These are phyloP conservation scores for Mucor sp. DNA, from an alignment of 371 early-diverging fungal genomes.

Conservation along the genomic window DNA sequence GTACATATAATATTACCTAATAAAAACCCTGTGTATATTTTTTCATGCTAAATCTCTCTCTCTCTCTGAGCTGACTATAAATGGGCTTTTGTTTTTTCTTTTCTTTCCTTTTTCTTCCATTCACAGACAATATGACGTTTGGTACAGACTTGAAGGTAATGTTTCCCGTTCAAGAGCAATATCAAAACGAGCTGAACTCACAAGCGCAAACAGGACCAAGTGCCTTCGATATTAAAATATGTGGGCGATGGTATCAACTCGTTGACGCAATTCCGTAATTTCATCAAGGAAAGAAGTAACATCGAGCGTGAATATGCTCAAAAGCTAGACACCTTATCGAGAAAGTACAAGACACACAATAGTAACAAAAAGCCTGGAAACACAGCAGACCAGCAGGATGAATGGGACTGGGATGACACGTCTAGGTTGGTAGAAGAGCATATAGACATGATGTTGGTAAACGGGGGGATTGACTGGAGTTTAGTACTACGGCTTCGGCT, in stretches of 20 bases:
- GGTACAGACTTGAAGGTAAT: conserved; percentile 23
- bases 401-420: conserved; percentile 37
- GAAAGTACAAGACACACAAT: conserved; percentile 58
- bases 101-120: conserved; percentile 4
- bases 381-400: conserved; percentile 25
- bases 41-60: neutral
- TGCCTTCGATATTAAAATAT: conserved; percentile 59
- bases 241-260: conserved; percentile 64
- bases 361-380: conserved; percentile 2
- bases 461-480: neutral
- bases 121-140: conserved; percentile 17
- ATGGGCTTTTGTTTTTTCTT: neutral
- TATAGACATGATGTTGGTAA: neutral
- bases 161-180: neutral
- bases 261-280: conserved; percentile 71
- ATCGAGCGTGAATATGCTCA: conserved; percentile 80
- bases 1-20: neutral
- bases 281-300: conserved; percentile 70
- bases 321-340: conserved; percentile 68
- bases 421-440: conserved; percentile 24
- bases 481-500: conserved; percentile 18
- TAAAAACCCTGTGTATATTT: conserved; percentile 1
- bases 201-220: conserved; percentile 50
- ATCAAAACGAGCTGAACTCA: neutral
- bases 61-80: neutral